Conservation (phyloP, 805 yeast species). For the Tetrapisispora taiwanensis region DNA sequence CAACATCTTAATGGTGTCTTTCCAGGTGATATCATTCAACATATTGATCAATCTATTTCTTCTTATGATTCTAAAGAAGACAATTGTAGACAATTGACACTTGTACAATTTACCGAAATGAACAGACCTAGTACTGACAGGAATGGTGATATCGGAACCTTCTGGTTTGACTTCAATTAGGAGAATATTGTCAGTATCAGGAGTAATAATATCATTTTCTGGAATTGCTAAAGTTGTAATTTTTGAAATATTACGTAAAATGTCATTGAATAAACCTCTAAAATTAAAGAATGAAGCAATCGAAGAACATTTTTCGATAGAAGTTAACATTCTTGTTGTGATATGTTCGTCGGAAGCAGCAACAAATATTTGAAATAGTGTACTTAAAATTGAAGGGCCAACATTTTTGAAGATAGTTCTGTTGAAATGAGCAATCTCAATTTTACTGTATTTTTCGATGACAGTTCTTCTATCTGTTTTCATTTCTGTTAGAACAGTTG, state of each 20-base stretch:
- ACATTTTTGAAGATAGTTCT: slow-evolving; percentile 55
- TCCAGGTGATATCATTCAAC: slow-evolving; percentile 41
- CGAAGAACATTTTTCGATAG: slow-evolving; percentile 74
- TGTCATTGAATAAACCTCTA: slow-evolving; percentile 47
- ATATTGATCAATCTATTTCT: slow-evolving; percentile 40
- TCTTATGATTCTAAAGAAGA: slow-evolving; percentile 63
- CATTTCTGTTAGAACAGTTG: slow-evolving; percentile 24
- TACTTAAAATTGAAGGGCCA: slow-evolving; percentile 56
- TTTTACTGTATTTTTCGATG: slow-evolving; percentile 13
- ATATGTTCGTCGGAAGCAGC: slow-evolving; percentile 88
- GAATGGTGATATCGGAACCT: slow-evolving; percentile 42
- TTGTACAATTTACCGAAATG: slow-evolving; percentile 81
- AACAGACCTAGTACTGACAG: slow-evolving; percentile 71
- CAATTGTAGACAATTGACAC: slow-evolving; percentile 80
- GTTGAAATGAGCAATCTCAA: slow-evolving; percentile 49
- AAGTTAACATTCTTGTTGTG: slow-evolving; percentile 75
- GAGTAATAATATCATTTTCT: not conserved
- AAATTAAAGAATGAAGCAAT: slow-evolving; percentile 60
- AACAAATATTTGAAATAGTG: slow-evolving; percentile 68
- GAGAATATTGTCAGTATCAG: slow-evolving; percentile 28
- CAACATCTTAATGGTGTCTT: slow-evolving; percentile 46
- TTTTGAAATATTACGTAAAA: slow-evolving; percentile 56
- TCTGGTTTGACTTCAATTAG: slow-evolving; percentile 36
- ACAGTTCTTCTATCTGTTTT: slow-evolving; percentile 13
- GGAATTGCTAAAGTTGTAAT: slow-evolving; percentile 51